Conservation (phyloP, 768 basidiomycete species). For the Mycena rosella region DNA sequence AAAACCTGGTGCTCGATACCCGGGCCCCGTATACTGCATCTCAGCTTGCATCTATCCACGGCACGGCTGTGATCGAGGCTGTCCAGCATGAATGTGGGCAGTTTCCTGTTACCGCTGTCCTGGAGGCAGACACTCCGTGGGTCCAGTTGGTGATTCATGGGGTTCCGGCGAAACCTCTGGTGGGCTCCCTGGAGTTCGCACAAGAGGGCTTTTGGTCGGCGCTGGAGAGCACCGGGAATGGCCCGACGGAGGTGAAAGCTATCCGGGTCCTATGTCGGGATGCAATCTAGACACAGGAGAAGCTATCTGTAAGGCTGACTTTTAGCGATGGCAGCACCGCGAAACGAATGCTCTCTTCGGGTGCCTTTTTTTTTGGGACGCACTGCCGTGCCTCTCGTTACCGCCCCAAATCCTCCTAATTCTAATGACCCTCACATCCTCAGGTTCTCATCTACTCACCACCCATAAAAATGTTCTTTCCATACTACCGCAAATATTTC, state of each 20-base stretch:
- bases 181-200: neutral
- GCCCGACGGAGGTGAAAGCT: neutral
- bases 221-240: neutral
- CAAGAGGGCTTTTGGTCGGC: neutral
- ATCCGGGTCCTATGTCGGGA: constrained; percentile 6
- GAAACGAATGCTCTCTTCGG: neutral
- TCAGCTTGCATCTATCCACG: neutral
- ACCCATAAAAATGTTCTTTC: too few relatives aligned
- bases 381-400: neutral
- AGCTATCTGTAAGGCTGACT: neutral
- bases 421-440: too few relatives aligned
- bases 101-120: too few relatives aligned
- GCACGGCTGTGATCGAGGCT: neutral
- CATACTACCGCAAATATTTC: too few relatives aligned
- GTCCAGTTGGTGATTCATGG: too few relatives aligned
- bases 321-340: neutral
- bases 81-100: too few relatives aligned
- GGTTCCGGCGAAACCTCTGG: neutral
- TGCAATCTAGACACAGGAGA: neutral
- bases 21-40: neutral
- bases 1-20: neutral
- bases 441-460: too few relatives aligned
- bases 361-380: neutral
- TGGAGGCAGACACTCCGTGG: too few relatives aligned
- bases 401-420: too few relatives aligned